phyloP scores from a whole-genome alignment of 305 asterid species.

The Lippia alba region DNA sequence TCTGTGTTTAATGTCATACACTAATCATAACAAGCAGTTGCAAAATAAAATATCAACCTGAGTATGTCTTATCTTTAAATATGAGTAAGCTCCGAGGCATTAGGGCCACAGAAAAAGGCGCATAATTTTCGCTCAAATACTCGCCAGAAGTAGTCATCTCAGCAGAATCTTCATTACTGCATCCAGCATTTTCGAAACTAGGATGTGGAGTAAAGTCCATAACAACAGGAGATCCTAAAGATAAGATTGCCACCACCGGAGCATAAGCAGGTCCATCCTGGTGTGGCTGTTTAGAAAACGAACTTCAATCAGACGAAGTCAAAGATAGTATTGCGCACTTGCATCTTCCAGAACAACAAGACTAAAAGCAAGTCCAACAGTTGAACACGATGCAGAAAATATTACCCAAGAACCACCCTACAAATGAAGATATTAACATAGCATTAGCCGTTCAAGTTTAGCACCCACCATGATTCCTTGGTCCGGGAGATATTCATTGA shows the following conservation, averaged over 20 bases:
- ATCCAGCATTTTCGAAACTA: conserved; percentile 43
- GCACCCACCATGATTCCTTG: conserved; percentile 90
- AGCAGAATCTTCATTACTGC: conserved; percentile 32
- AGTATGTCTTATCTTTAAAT: conserved; percentile 81
- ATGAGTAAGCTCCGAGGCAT: conserved; percentile 92
- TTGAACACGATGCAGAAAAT: background rate
- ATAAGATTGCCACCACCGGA: conserved; percentile 92
- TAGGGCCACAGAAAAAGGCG: conserved; percentile 69
- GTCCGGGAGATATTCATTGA: conserved; percentile 83
- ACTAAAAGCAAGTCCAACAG: conserved; percentile 15
- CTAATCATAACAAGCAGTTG: conserved; percentile 9
- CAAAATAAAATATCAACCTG: conserved; percentile 51
- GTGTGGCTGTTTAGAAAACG: conserved; percentile 61
- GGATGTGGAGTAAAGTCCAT: conserved; percentile 89
- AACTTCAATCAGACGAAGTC: conserved; percentile 18
- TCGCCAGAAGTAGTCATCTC: conserved; percentile 33
- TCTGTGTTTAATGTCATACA: conserved; percentile 2
- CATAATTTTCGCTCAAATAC: conserved; percentile 35
- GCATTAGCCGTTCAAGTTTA: conserved; percentile 4
- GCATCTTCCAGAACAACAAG: conserved; percentile 15
- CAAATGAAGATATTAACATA: background rate
- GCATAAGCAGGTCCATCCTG: conserved; percentile 95
- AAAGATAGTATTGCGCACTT: conserved; percentile 11
- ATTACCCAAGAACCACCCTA: background rate
- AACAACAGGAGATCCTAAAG: conserved; percentile 86